Conservation (phyloP, 108 stramenopile genomes). For the Craspedostauros australis region DNA sequence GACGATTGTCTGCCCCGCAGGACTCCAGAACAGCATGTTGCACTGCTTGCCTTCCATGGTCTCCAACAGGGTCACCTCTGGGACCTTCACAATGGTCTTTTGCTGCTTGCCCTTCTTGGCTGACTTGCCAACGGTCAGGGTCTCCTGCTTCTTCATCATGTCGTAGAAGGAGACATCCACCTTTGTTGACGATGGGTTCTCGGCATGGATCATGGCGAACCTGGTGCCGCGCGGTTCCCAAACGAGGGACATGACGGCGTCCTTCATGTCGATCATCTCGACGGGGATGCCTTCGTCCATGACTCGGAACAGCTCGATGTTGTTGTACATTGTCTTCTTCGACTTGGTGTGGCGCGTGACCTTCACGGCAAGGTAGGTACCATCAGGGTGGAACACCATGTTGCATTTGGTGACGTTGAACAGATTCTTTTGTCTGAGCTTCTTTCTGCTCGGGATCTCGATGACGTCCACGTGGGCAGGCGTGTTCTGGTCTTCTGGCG, state of each 20-base stretch:
- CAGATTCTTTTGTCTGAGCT: slow-evolving; percentile 92
- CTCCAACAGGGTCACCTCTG: slow-evolving; percentile 75
- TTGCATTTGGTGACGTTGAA: slow-evolving; percentile 90
- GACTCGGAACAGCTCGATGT: slow-evolving; percentile 92
- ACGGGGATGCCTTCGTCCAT: slow-evolving; percentile 85
- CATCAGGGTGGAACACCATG: slow-evolving; percentile 92
- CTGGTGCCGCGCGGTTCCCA: slow-evolving; percentile 93
- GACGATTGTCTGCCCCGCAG: slow-evolving; percentile 83
- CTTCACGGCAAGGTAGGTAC: slow-evolving; percentile 92
- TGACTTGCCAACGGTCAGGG: slow-evolving; percentile 25
- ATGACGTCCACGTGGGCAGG: slow-evolving; percentile 93
- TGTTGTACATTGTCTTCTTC: slow-evolving; percentile 95
- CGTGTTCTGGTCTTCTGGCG: slow-evolving; percentile 87
- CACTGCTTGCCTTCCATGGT: slow-evolving; percentile 83
- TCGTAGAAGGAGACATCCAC: slow-evolving; percentile 92
- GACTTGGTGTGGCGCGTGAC: slow-evolving; percentile 91
- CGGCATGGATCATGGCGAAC: slow-evolving; percentile 93
- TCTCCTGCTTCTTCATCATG: slow-evolving; percentile 70
- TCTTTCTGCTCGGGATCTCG: slow-evolving; percentile 84
- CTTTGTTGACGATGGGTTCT: slow-evolving; percentile 81
- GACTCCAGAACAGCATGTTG: slow-evolving; percentile 93
- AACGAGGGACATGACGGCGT: slow-evolving; percentile 88
- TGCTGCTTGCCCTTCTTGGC: slow-evolving; percentile 48
- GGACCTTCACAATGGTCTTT: slow-evolving; percentile 24
- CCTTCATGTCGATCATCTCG: slow-evolving; percentile 92